Percentiles rank a stretch among this genome's conserved stretches.
Evolutionary conservation across 1,284 basidiomycete genomes (phyloP).

Genomic region (Ceratobasidium sp.): DNA sequence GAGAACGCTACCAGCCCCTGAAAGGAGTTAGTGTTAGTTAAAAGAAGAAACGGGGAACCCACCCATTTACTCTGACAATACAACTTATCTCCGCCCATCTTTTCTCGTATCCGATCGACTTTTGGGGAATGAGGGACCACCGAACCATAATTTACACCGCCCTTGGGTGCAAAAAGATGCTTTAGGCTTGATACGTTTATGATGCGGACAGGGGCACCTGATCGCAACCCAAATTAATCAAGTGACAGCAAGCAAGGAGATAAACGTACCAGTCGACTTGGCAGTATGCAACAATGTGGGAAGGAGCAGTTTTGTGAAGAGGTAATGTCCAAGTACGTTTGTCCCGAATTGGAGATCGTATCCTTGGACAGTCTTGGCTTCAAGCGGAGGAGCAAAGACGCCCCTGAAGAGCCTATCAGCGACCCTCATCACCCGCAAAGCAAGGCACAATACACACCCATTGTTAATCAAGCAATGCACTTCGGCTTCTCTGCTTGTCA

Average conservation of each 20-base stretch:
- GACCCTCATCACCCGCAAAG: neutral
- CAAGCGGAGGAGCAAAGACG: constrained; percentile 34
- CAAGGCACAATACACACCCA: constrained; percentile 18
- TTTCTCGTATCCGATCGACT: constrained; percentile 7
- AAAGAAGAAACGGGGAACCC: neutral
- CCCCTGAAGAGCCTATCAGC: constrained; percentile 7
- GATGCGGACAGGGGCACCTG: constrained; percentile 10
- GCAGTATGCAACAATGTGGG: constrained; percentile 38
- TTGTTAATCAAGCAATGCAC: constrained; percentile 42
- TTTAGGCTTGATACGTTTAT: constrained; percentile 26
- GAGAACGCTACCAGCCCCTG: constrained; percentile 42
- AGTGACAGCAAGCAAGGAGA: neutral
- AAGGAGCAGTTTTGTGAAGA: constrained; percentile 39
- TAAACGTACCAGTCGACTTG: constrained; percentile 11
- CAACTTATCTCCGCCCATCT: constrained; percentile 5
- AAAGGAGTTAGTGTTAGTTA: neutral
- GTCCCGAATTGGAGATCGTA: constrained; percentile 44
- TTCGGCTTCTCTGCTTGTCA: constrained; percentile 25
- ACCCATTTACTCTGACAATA: constrained; percentile 39
- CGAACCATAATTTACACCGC: constrained; percentile 17
- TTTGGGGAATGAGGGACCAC: constrained; percentile 4
- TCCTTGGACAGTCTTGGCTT: constrained; percentile 38
- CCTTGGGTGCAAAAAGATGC: constrained; percentile 18
- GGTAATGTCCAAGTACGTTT: constrained; percentile 43
- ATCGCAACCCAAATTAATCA: no score